Percentiles rank a stretch among this genome's conserved stretches.
These are phyloP conservation scores for Ambispora gerdemannii DNA, from an alignment of 192 early-diverging fungal genomes.

Conservation along the genomic window DNA sequence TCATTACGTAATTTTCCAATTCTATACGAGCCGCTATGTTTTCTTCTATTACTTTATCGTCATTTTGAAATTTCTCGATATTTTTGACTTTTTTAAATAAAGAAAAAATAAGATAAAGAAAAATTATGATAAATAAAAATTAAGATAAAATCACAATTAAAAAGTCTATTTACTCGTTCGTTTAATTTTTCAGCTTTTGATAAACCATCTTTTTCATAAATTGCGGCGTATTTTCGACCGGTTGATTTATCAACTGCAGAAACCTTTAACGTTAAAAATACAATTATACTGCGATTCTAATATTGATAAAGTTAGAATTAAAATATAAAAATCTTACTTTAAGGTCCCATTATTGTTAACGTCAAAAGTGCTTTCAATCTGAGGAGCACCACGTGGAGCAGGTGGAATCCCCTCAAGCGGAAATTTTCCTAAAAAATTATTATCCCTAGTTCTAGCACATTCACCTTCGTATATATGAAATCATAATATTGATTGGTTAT, in stretches of 20 bases:
- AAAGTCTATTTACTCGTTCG: conserved; percentile 76
- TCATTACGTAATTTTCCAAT: conserved; percentile 86
- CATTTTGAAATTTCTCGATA: conserved; percentile 92
- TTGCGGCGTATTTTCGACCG: conserved; percentile 92
- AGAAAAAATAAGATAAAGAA: background rate
- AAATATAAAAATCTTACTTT: conserved; percentile 44
- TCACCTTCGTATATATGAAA: conserved; percentile 96
- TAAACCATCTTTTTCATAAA: conserved; percentile 95
- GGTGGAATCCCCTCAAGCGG: conserved; percentile 94
- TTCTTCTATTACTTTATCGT: conserved; percentile 86
- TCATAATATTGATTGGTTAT: conserved; percentile 92
- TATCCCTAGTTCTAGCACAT: conserved; percentile 90
- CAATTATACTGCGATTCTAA: background rate
- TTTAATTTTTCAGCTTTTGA: conserved; percentile 97
- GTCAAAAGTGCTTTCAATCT: conserved; percentile 94
- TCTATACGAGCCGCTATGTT: conserved; percentile 85
- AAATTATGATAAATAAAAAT: background rate
- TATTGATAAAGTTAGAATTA: background rate
- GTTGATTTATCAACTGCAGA: conserved; percentile 86
- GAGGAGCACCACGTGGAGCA: conserved; percentile 93
- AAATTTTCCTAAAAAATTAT: conserved; percentile 96
- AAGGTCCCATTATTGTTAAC: conserved; percentile 95
- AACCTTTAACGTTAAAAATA: conserved; percentile 83
- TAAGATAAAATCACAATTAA: background rate
- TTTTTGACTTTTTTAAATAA: conserved; percentile 55